Evolutionary conservation across 345 rosid genomes (phyloP), one percentile per base, ranked within the genome.

Genomic region (Hibiscus syriacus): DNA sequence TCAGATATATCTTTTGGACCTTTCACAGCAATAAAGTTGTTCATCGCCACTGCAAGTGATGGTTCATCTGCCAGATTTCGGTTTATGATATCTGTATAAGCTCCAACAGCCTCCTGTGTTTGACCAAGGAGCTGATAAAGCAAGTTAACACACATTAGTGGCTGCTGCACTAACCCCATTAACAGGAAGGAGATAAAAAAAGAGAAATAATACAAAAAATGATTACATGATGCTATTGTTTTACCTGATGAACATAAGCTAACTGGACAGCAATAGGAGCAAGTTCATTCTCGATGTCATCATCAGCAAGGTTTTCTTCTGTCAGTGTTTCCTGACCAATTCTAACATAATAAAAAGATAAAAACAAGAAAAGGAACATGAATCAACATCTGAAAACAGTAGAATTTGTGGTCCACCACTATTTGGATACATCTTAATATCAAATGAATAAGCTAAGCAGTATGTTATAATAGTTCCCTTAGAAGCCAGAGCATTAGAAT

Each of bases 161-260:
- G 59, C 67, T 16, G 76, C 48, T 34, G 23, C 0, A 13, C 41
- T 13, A 67, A 60, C 43, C 2, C 9, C 17, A 41, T 20, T 60
- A 38, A 41, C 1, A 19, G 45, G 16, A 45, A 49, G 17, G 54
- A 36, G 43, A 72, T 59, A 16, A 5, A 36, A 79, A 30, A 49
- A 12, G 48, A 11, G 30, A 39, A 0, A 5, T 3, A 14, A 43
- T 16, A 12, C 0, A 34, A 2, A 25, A 38, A 70, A n/a, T 32
- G 56, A 13, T 67, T 0, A 4, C 53, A 50, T 0, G 8, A 68
- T 29, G 32, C 39, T 26, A 14, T 55, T 62, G 55, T 57, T 41
- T 61, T 78, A 92, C 99, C 94, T 87, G 97, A 73, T 85, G 88
- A 64, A 87, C 92, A 77, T 89, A 89, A 68, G 95, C 96, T 80